Conservation (phyloP, 192 early-diverging fungal species). For the Backusella tarrabulga region DNA sequence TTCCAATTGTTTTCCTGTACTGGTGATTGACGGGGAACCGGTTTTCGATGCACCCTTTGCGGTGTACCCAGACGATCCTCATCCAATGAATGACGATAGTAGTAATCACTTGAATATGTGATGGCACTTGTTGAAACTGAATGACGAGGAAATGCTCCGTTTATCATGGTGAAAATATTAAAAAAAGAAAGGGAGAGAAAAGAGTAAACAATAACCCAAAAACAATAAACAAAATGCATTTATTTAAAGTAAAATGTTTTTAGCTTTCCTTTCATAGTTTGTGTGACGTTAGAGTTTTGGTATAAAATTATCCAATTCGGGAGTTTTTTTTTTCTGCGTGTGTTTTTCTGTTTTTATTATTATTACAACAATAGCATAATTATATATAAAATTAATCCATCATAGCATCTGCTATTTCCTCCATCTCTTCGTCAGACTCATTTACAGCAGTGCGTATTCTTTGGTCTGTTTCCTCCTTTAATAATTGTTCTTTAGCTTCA, state of each 20-base stretch:
- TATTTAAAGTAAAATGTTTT: conserved; percentile 11
- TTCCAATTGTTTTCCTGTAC: neutral
- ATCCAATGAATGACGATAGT: conserved; percentile 9
- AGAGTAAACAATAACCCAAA: neutral
- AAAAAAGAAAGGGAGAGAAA: neutral
- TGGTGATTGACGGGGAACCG: neutral
- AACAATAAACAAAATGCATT: neutral
- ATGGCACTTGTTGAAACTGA: neutral
- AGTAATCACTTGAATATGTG: neutral
- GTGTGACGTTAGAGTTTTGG: conserved; percentile 2
- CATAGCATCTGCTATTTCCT: conserved; percentile 32
- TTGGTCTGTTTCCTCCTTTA: conserved; percentile 32
- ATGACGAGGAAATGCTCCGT: conserved; percentile 12
- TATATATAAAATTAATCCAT: conserved; percentile 19
- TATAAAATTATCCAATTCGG: neutral
- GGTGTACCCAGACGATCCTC: neutral
- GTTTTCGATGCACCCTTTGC: conserved; percentile 5
- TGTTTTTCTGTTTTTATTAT: conserved; percentile 8
- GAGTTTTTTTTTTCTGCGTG: neutral
- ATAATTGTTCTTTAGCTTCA: conserved; percentile 41
- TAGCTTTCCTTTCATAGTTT: neutral
- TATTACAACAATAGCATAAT: neutral
- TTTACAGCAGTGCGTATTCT: conserved; percentile 31
- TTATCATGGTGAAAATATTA: neutral
- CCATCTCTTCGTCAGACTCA: conserved; percentile 26